A percentile compares a stretch with the other conserved stretches of the same genome.
phyloP scores from a whole-genome alignment of 768 basidiomycete species.

The Termitomyces sp. region DNA sequence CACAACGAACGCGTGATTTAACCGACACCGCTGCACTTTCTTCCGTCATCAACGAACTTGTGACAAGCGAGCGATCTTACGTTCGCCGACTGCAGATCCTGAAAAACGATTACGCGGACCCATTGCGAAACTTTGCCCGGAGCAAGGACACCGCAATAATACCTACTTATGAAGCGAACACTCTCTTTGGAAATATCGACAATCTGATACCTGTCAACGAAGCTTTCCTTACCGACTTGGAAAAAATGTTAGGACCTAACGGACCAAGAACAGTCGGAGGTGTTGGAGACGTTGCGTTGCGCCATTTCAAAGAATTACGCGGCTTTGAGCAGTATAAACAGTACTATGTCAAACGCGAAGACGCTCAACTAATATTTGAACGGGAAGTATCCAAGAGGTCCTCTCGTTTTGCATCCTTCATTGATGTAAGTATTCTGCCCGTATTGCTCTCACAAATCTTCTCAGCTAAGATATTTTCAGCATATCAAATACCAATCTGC shows the following conservation, averaged over 20 bases:
- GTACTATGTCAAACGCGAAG: slow-evolving; percentile 90
- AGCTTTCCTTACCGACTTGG: slow-evolving; percentile 77
- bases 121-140: slow-evolving; percentile 79
- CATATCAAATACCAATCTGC: slow-evolving; percentile 81
- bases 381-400: slow-evolving; percentile 75
- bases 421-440: slow-evolving; percentile 59
- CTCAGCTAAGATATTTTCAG: slow-evolving; percentile 30
- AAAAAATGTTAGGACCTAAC: slow-evolving; percentile 66
- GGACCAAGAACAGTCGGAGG: slow-evolving; percentile 51
- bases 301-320: slow-evolving; percentile 77
- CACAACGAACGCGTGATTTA: slow-evolving; percentile 52
- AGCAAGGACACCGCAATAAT: slow-evolving; percentile 85
- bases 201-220: slow-evolving; percentile 86
- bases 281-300: slow-evolving; percentile 80
- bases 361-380: slow-evolving; percentile 85
- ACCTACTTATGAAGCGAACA: slow-evolving; percentile 86
- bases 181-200: slow-evolving; percentile 92
- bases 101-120: slow-evolving; percentile 88
- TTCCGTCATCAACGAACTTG: slow-evolving; percentile 80
- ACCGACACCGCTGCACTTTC: slow-evolving; percentile 62
- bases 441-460: background rate
- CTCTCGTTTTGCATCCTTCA: slow-evolving; percentile 78
- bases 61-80: slow-evolving; percentile 87
- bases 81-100: slow-evolving; percentile 77
- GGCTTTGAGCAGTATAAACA: slow-evolving; percentile 91